Evolutionary conservation across 257 asterid species (phyloP), one percentile per base, ranked within the genome.

Genomic region (Rauvolfia tetraphylla): DNA sequence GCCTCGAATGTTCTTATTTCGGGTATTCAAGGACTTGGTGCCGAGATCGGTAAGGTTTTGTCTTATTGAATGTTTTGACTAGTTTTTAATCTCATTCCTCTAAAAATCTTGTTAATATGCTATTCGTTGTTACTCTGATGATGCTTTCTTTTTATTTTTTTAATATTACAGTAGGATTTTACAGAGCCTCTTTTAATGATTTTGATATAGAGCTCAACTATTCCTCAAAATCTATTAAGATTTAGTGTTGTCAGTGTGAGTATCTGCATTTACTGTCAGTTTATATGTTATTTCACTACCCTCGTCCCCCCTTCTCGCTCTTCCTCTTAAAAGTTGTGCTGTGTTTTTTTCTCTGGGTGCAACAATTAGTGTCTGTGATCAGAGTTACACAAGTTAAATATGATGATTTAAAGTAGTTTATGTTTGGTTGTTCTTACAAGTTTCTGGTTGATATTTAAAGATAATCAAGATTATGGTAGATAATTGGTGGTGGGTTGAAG

Each of bases 21-120:
- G 4, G 98, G 98, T 71, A 79, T 93, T 90, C 95, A 90, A 82
- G 98, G 98, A 14, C 97, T 93, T 23, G 98, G 97, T 72, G 96
- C 86, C 73, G 97, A 93, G 87, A 91, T 90, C 56, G 97, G 98
- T 93, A 85, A 29, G 71, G 17, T n/a, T 68, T 54, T 67, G 7
- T 39, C 14, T 22, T 18, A 66, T 36, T 36, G 48, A 66, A 66
- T 20, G 48, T 1, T 36, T 20, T 66, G 14, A 8, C 48, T 62
- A 31, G 42, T 17, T 17, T 14, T 62, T 62, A 20, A 31, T 62
- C 23, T 0, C 5, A 34, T 63, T 63, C 20, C 5, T 33, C 2
- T 63, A 5, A 15, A 5, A 34, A 29, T 22, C 23, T 15, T 25
- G 18, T 41, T 54, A n/a, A 23, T 17, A 5, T 23, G 3, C 31